Evolutionary conservation across 2,329 filamentous ascomycete genomes (phyloP).

Genomic region (Xylariaceae sp.): DNA sequence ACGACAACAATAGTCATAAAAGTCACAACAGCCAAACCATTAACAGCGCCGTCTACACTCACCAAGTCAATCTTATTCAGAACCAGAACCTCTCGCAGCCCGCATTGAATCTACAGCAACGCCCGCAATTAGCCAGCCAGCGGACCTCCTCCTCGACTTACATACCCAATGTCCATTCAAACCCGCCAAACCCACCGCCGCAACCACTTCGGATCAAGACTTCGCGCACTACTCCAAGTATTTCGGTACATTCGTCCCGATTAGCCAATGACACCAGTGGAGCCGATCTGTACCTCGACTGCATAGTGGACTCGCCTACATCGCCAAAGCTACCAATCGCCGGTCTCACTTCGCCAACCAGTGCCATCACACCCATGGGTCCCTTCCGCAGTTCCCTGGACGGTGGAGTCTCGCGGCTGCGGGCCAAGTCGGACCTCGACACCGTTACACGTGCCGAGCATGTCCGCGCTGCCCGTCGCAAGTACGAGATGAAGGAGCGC

Average conservation of each 20-base stretch:
- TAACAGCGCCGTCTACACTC: conserved; percentile 21
- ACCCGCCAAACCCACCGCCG: conserved; percentile 11
- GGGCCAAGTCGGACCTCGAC: conserved; percentile 56
- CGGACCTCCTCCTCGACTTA: conserved; percentile 39
- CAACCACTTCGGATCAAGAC: conserved; percentile 38
- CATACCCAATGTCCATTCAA: conserved; percentile 28
- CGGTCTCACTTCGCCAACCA: conserved; percentile 32
- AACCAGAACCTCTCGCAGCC: conserved; percentile 30
- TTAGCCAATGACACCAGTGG: conserved; percentile 41
- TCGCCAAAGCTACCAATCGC: conserved; percentile 27
- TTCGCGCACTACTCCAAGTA: conserved; percentile 30
- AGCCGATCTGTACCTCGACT: conserved; percentile 43
- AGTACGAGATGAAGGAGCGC: conserved; percentile 57
- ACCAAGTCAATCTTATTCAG: conserved; percentile 25
- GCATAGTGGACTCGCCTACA: conserved; percentile 35
- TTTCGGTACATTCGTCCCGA: conserved; percentile 33
- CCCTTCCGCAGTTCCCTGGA: conserved; percentile 57
- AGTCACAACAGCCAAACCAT: conserved; percentile 16
- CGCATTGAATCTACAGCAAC: conserved; percentile 30
- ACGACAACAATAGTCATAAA: neutral
- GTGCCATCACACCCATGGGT: conserved; percentile 40
- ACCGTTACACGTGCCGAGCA: conserved; percentile 50
- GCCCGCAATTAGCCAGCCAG: conserved; percentile 38
- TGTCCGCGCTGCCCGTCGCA: conserved; percentile 56
- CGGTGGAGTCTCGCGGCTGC: conserved; percentile 50